phyloP scores from a whole-genome alignment of 805 yeast species.

The Saturnispora gosingensis region DNA sequence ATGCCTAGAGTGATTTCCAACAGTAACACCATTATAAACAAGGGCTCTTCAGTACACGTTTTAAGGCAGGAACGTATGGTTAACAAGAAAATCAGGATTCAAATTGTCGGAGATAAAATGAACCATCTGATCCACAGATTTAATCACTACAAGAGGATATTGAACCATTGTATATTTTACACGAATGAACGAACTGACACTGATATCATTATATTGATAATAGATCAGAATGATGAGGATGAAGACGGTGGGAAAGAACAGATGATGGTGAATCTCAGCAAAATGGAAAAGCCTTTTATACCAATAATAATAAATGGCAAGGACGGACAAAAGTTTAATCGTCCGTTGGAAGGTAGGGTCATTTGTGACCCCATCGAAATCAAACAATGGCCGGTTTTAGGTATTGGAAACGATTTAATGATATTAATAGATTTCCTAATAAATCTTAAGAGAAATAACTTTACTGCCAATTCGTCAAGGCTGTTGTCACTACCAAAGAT shows the following conservation, averaged over 20 bases:
- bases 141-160: slow-evolving; percentile 21
- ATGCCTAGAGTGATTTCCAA: slow-evolving; percentile 29
- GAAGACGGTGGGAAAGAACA: not conserved
- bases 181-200: slow-evolving; percentile 16
- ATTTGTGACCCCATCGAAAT: slow-evolving; percentile 28
- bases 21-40: not conserved
- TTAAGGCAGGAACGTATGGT: not conserved
- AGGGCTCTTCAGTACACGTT: not conserved
- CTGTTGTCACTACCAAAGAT: not conserved
- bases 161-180: slow-evolving; percentile 22
- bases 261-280: not conserved
- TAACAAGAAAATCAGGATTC: slow-evolving; percentile 15
- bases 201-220: slow-evolving; percentile 17
- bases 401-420: slow-evolving; percentile 24
- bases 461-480: not conserved
- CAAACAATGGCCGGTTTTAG: slow-evolving; percentile 12
- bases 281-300: slow-evolving; percentile 18
- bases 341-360: not conserved
- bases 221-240: not conserved
- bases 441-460: slow-evolving; percentile 4
- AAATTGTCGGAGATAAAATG: slow-evolving; percentile 22
- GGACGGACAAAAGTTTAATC: not conserved
- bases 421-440: slow-evolving; percentile 25
- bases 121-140: slow-evolving; percentile 19
- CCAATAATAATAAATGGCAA: slow-evolving; percentile 18